Evolutionary conservation across 345 rosid genomes (phyloP).

Genomic region (Brassica incana): DNA sequence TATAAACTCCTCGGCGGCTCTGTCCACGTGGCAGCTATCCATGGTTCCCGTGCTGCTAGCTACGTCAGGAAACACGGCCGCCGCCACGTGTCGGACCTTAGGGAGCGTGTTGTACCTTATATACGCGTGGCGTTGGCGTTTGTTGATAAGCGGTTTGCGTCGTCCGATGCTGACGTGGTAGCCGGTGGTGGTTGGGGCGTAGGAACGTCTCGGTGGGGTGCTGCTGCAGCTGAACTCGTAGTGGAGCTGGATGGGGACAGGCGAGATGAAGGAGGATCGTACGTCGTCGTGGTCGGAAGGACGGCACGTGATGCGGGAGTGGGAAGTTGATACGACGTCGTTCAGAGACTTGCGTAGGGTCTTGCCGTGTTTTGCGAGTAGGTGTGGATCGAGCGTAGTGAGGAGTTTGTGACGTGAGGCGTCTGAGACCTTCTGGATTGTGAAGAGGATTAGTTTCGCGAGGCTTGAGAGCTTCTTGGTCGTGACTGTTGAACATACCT

Average conservation of each 20-base stretch:
- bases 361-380: slow-evolving; percentile 40
- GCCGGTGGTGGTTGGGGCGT: slow-evolving; percentile 8
- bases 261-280: slow-evolving; percentile 58
- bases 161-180: neutral
- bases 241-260: slow-evolving; percentile 57
- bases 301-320: slow-evolving; percentile 68
- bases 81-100: slow-evolving; percentile 43
- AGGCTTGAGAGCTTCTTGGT: slow-evolving; percentile 39
- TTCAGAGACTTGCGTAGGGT: slow-evolving; percentile 38
- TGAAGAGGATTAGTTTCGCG: slow-evolving; percentile 29
- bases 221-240: slow-evolving; percentile 98
- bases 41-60: slow-evolving; percentile 53
- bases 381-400: slow-evolving; percentile 30
- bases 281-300: slow-evolving; percentile 50
- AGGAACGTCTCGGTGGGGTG: slow-evolving; percentile 61
- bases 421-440: slow-evolving; percentile 36
- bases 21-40: slow-evolving; percentile 63
- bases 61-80: slow-evolving; percentile 53
- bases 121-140: slow-evolving; percentile 34
- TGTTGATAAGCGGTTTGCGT: slow-evolving; percentile 28
- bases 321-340: slow-evolving; percentile 38
- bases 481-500: slow-evolving; percentile 38
- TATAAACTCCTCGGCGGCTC: slow-evolving; percentile 90
- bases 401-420: slow-evolving; percentile 39
- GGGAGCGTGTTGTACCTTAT: slow-evolving; percentile 32